Percentiles rank a stretch among this genome's conserved stretches.
Conservation (phyloP, 257 asterid species). For the Thymus quinquecostatus region DNA sequence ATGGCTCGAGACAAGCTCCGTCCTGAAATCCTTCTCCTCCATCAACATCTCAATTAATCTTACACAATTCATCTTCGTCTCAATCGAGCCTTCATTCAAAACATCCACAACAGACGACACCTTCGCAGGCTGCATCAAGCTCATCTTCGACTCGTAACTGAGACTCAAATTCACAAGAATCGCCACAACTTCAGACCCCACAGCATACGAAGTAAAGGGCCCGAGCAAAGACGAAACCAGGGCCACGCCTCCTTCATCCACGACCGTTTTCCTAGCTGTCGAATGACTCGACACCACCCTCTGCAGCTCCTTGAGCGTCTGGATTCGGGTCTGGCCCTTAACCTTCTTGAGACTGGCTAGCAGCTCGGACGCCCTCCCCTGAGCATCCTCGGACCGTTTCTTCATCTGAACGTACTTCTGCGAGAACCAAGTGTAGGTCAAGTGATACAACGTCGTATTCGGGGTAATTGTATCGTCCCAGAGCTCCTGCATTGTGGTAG, state of each 20-base stretch:
- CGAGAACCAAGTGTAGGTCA: constrained; percentile 71
- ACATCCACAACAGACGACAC: constrained; percentile 68
- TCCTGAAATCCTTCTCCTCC: constrained; percentile 55
- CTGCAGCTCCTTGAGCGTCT: constrained; percentile 61
- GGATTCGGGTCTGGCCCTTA: constrained; percentile 68
- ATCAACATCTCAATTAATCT: constrained; percentile 56
- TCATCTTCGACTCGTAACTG: constrained; percentile 47
- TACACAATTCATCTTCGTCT: constrained; percentile 71
- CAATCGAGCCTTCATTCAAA: constrained; percentile 73
- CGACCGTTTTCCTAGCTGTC: constrained; percentile 56
- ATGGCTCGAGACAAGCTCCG: constrained; percentile 58
- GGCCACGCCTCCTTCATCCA: constrained; percentile 57
- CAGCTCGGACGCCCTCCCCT: constrained; percentile 77
- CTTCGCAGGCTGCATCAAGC: constrained; percentile 69
- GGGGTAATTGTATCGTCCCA: constrained; percentile 79
- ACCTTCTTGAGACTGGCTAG: constrained; percentile 60
- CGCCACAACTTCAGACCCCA: constrained; percentile 66
- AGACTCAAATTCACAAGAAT: constrained; percentile 66
- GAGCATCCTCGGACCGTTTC: constrained; percentile 76
- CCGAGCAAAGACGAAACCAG: constrained; percentile 63
- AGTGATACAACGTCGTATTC: constrained; percentile 61
- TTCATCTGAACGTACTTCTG: constrained; percentile 80
- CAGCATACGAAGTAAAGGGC: constrained; percentile 67
- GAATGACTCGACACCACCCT: constrained; percentile 51
- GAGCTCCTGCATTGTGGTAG: constrained; percentile 76